Base-by-base conservation (phyloP, 2,329 filamentous ascomycete genomes). In the Fusarium chuoi region DNA sequence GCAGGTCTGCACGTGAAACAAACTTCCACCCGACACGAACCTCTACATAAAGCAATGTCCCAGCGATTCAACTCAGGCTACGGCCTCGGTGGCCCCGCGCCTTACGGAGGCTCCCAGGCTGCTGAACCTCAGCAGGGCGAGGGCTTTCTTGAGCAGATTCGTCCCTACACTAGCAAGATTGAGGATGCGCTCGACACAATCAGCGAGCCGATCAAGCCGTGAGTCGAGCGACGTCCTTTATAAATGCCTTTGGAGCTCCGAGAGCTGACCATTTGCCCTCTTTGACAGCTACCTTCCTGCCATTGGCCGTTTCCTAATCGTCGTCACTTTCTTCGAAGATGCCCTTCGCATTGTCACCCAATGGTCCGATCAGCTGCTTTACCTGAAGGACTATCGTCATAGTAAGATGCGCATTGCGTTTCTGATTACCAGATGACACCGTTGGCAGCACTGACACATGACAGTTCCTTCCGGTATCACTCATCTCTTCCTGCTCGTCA, bases 311-410 rank as follows among this genome's bases (percentile, higher is more conserved):
- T 98, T 98, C 84, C 85, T 99, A 77, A 99, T 99, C 78, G 96
- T 99, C 64, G 96, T 98, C 61, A 99, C 96, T 71, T 99, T 99
- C 86, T 88, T 99, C 78, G 96, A 99, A 85, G 96, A 99, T 87
- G 94, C 95, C 56, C 87, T 99, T 72, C 91, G 96, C 82, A 99
- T 99, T 84, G 87, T 98, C 78, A 99, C 96, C 77, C 96, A 99
- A 91, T 99, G 96, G 95, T 91, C 83, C 81, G 96, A 98, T 82
- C 96, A 99, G 87, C 89, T 99, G 69, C 87, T 93, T 70, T 99
- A 98, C 83, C 91, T 99, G 62, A 92, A 93, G 82, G 94, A 98
- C 79, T 98, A 97, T 88, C 90, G 96, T 81, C 89, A 94, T 83
- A 98, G 96, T 98, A 93, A 85, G 93, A 84, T 46, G 41, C 63